A percentile compares a stretch with the other conserved stretches of the same genome.
Conservation (phyloP, 805 yeast genomes). For the Lipomyces yamadae region DNA sequence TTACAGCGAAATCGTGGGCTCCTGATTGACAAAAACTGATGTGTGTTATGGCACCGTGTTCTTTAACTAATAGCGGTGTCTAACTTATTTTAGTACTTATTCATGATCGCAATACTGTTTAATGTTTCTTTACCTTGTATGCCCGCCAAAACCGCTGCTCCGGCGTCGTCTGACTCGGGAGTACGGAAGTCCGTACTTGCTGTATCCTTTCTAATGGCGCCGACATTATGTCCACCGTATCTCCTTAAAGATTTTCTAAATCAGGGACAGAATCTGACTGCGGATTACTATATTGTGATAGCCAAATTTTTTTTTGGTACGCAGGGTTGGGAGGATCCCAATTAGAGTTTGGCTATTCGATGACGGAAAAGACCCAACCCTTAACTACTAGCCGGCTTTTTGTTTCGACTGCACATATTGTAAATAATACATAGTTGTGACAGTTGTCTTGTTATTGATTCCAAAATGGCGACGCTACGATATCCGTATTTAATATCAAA, state of each 20-base stretch:
- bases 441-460: neutral
- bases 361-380: no score
- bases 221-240: slow-evolving; percentile 61
- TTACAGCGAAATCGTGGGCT: slow-evolving; percentile 92
- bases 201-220: slow-evolving; percentile 68
- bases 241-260: neutral
- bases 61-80: slow-evolving; percentile 88
- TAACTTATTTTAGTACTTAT: neutral
- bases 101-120: neutral
- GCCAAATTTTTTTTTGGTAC: neutral
- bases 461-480: slow-evolving; percentile 10
- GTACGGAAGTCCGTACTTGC: slow-evolving; percentile 70
- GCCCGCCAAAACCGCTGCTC: slow-evolving; percentile 95
- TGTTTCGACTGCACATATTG: neutral
- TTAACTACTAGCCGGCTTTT: no score
- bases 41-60: slow-evolving; percentile 88
- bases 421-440: neutral
- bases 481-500: slow-evolving; percentile 39
- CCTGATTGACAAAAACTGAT: slow-evolving; percentile 82
- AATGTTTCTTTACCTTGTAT: slow-evolving; percentile 49
- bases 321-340: neutral
- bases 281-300: neutral
- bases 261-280: neutral
- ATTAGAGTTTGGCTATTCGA: no score
- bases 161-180: slow-evolving; percentile 85